A percentile compares a stretch with the other conserved stretches of the same genome.
Evolutionary conservation across 2,329 filamentous ascomycete genomes (phyloP).

Genomic region (Penicillium vulpinum): DNA sequence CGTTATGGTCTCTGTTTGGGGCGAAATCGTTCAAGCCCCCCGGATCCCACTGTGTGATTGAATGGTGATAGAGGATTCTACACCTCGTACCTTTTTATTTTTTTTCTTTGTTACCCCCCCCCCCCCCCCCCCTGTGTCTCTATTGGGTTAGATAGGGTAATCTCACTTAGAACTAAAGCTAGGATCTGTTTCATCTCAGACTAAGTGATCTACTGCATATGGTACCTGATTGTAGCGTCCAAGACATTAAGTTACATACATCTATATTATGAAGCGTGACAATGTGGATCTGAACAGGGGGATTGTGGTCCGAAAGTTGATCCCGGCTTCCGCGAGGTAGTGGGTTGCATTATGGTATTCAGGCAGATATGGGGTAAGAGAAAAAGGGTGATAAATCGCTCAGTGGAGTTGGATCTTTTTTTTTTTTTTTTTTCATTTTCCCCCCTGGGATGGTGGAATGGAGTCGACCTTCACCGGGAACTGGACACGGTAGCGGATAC

Average conservation of each 20-base stretch:
- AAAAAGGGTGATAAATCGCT: conserved; percentile 10
- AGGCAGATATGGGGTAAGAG: conserved; percentile 8
- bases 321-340: background rate
- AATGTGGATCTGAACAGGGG: background rate
- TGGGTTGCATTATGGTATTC: conserved; percentile 1
- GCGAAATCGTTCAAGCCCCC: background rate
- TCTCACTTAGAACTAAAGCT: background rate
- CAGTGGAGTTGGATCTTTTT: conserved; percentile 5
- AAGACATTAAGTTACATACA: background rate
- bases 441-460: background rate
- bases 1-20: background rate
- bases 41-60: conserved; percentile 1
- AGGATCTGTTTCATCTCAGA: background rate
- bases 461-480: conserved; percentile 20
- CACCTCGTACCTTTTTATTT: background rate
- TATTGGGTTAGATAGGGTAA: background rate
- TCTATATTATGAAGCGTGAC: background rate
- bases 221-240: conserved; percentile 1
- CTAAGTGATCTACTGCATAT: conserved; percentile 10
- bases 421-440: no score
- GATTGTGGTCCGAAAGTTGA: background rate
- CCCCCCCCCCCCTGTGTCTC: background rate
- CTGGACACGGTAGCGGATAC: conserved; percentile 10
- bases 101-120: background rate
- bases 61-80: background rate